These are phyloP conservation scores for Ceratocystis variospora DNA, from an alignment of 2,329 filamentous ascomycete species.

Conservation along the genomic window DNA sequence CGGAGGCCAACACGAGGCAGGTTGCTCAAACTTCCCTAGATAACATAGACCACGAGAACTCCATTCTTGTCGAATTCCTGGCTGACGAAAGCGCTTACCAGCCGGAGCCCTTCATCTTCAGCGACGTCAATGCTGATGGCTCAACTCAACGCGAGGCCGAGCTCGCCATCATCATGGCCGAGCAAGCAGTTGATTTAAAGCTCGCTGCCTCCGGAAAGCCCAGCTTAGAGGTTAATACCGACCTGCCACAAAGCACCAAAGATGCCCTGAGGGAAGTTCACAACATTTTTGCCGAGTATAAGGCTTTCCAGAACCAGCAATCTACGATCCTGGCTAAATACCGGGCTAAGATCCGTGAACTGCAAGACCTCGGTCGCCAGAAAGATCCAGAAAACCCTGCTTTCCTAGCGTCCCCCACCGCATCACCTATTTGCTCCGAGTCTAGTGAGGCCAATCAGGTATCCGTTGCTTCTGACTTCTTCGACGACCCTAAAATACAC, in stretches of 20 bases:
- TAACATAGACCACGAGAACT: not conserved
- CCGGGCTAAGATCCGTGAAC: not conserved
- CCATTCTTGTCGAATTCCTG: not conserved
- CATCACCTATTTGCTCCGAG: not conserved
- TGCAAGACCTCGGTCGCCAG: not conserved
- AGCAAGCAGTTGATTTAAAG: not conserved
- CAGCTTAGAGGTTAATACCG: not conserved
- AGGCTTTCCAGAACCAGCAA: not conserved
- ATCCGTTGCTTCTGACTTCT: not conserved
- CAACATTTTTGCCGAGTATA: not conserved
- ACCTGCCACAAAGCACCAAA: not conserved
- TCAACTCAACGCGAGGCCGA: not conserved
- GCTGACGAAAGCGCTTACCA: not conserved
- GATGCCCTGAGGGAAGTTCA: no score
- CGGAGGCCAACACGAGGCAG: not conserved
- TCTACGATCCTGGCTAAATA: not conserved
- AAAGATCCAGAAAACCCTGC: not conserved
- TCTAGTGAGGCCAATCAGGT: not conserved
- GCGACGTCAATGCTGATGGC: not conserved
- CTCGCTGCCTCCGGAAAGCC: no score
- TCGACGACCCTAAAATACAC: not conserved
- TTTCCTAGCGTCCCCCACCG: not conserved
- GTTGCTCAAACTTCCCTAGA: not conserved
- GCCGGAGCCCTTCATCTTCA: not conserved
- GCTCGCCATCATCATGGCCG: not conserved